Evolutionary conservation across 139 green algal genomes (phyloP).

Genomic region (Ettlia oleoabundans): DNA sequence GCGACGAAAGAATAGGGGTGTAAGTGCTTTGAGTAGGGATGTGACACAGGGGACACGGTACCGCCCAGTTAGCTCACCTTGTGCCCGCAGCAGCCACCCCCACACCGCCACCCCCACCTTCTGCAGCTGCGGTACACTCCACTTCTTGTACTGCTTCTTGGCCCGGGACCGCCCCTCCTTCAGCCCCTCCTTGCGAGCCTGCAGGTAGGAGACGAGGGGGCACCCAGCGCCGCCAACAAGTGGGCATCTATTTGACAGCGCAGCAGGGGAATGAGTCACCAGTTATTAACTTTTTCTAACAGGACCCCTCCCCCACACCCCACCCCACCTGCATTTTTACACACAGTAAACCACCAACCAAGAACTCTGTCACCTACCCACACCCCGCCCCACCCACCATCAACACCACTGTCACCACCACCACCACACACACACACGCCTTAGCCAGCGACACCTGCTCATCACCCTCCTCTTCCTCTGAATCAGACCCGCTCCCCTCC

Average conservation of each 20-base stretch:
- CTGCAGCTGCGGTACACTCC: not conserved
- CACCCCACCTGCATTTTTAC: no score
- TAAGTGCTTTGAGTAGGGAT: no score
- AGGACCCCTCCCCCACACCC: no score
- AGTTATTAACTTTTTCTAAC: no score
- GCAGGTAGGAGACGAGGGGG: not conserved
- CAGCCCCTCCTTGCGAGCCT: conserved; percentile 7
- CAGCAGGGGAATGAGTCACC: no score
- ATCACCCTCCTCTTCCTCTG: no score
- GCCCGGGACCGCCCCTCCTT: not conserved
- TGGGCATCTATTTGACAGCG: not conserved
- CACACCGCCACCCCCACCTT: not conserved
- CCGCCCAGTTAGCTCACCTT: not conserved
- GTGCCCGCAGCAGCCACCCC: not conserved
- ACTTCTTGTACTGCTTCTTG: conserved; percentile 18
- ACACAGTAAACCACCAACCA: no score
- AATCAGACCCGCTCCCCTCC: not conserved
- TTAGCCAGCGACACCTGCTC: not conserved
- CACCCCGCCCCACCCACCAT: not conserved
- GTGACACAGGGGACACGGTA: not conserved
- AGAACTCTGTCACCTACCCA: no score
- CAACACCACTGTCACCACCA: not conserved
- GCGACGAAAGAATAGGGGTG: no score
- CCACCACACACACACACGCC: not conserved
- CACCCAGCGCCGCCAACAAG: not conserved